A percentile compares a stretch with the other conserved stretches of the same genome.
These are phyloP conservation scores for Tuber indicum DNA, from an alignment of 495 filamentous ascomycete species.

Conservation along the genomic window DNA sequence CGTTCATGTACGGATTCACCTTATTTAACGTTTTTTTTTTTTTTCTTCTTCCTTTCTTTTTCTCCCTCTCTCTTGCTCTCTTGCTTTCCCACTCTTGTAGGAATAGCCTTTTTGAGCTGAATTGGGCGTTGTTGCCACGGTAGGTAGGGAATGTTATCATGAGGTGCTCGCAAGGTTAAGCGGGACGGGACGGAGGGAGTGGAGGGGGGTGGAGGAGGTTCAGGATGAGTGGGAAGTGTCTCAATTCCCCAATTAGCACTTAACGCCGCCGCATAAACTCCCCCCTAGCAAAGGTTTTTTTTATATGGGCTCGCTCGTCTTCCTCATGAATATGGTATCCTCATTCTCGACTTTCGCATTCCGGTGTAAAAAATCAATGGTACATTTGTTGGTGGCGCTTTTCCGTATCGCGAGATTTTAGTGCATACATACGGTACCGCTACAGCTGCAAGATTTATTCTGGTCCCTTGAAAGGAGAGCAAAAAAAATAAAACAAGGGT, in stretches of 20 bases:
- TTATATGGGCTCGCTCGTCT: background rate
- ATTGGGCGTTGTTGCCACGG: background rate
- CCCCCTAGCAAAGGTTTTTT: background rate
- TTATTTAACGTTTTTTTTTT: constrained; percentile 28
- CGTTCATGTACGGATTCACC: constrained; percentile 15
- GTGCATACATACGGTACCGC: background rate
- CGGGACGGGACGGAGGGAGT: background rate
- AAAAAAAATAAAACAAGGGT: background rate
- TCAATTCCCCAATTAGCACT: constrained; percentile 1
- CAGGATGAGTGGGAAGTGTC: background rate
- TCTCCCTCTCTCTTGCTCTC: constrained; percentile 9
- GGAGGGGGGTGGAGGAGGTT: background rate
- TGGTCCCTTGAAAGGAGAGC: background rate
- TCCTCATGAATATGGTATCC: background rate
- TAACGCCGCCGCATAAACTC: background rate
- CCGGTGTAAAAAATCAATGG: background rate
- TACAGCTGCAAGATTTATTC: background rate
- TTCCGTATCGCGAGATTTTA: constrained; percentile 1
- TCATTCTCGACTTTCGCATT: constrained; percentile 3
- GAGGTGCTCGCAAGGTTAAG: background rate
- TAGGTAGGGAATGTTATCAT: background rate
- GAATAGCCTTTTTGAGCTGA: background rate
- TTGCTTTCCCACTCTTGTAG: background rate
- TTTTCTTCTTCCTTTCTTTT: constrained; percentile 1
- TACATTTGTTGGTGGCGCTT: background rate